Evolutionary conservation across 805 yeast species (phyloP).

Genomic region (Lipomyces mesembrius): DNA sequence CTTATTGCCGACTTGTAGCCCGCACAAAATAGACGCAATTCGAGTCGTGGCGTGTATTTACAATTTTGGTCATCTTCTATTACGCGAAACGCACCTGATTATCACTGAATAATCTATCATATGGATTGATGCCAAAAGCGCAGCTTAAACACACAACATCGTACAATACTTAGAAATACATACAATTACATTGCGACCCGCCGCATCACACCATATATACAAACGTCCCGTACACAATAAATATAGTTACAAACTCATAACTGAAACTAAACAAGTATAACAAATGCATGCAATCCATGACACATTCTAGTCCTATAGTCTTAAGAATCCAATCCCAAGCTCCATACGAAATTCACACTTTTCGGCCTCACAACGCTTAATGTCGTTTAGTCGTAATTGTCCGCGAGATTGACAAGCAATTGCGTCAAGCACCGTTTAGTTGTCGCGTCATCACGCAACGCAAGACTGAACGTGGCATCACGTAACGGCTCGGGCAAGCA

Average conservation of each 20-base stretch:
- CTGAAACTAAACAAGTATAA: neutral
- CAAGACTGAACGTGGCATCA: constrained; percentile 80
- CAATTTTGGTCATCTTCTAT: too few species aligned
- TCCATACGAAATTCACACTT: neutral
- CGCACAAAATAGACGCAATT: too few species aligned
- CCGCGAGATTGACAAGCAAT: constrained; percentile 68
- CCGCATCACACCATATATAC: neutral
- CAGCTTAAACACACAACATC: neutral
- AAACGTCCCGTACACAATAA: neutral
- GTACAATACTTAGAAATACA: neutral
- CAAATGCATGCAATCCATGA: neutral
- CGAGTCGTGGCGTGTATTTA: too few species aligned
- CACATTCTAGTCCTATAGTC: neutral
- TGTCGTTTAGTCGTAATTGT: constrained; percentile 38
- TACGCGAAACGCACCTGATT: too few species aligned
- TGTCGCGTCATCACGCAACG: constrained; percentile 82
- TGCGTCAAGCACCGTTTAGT: constrained; percentile 88
- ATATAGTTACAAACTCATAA: neutral
- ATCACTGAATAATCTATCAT: too few species aligned
- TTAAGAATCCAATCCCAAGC: neutral
- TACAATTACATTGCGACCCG: neutral
- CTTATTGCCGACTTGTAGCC: too few species aligned
- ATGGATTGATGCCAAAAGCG: neutral
- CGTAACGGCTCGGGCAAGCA: constrained; percentile 85
- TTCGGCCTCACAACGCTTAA: neutral